These are phyloP conservation scores for Madurella mycetomatis DNA, from an alignment of 2,329 filamentous ascomycete genomes.

Conservation along the genomic window DNA sequence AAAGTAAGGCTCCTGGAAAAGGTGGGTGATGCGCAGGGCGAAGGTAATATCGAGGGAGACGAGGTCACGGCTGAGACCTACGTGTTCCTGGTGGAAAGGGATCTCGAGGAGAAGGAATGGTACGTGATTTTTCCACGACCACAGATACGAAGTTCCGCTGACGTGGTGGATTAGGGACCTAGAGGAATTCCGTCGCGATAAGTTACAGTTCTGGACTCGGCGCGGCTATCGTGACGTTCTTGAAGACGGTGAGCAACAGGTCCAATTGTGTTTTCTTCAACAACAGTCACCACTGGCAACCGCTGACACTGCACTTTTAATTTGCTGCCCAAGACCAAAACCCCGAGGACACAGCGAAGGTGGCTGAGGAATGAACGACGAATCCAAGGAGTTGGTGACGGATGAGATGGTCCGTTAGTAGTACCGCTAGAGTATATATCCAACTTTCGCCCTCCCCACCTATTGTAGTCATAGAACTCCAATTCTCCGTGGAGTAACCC, in stretches of 20 bases:
- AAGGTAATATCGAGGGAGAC: slow-evolving; percentile 41
- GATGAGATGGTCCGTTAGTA: too few relatives aligned
- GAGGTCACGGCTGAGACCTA: slow-evolving; percentile 58
- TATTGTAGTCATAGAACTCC: too few relatives aligned
- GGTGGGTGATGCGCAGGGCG: slow-evolving; percentile 35
- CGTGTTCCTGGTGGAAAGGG: slow-evolving; percentile 49
- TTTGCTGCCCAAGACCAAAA: too few relatives aligned
- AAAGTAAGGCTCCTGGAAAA: slow-evolving; percentile 48
- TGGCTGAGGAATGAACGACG: too few relatives aligned
- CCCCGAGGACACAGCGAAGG: too few relatives aligned
- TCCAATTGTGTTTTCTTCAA: background rate
- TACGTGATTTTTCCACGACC: background rate
- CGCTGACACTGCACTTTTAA: too few relatives aligned
- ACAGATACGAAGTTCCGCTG: background rate
- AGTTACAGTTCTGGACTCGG: slow-evolving; percentile 54
- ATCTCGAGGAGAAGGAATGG: slow-evolving; percentile 70
- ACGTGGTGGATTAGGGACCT: slow-evolving; percentile 55
- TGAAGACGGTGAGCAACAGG: slow-evolving; percentile 21
- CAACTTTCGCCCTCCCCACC: too few relatives aligned
- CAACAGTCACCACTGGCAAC: too few relatives aligned
- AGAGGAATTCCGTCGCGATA: slow-evolving; percentile 73
- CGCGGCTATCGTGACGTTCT: slow-evolving; percentile 40
- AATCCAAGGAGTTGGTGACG: too few relatives aligned
- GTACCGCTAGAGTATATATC: too few relatives aligned
- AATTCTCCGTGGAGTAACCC: too few relatives aligned